phyloP scores from a whole-genome alignment of 75 land plant genomes.

The Pinus tabuliformis region DNA sequence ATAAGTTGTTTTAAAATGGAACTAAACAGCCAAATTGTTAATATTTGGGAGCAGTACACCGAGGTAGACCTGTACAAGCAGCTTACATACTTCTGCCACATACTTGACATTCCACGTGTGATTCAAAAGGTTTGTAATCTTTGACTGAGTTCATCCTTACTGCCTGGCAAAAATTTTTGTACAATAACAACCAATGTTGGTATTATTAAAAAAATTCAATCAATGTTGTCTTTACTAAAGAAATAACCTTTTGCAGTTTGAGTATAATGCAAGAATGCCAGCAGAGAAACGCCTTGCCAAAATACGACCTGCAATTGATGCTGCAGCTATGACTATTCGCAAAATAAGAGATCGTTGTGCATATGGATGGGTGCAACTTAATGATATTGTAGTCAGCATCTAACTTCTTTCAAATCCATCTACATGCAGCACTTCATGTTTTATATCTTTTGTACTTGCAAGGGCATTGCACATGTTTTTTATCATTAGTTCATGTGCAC shows the following conservation, averaged over 20 bases:
- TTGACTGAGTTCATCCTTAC: not conserved
- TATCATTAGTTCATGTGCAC: too few relatives aligned
- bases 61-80: slow-evolving; percentile 94
- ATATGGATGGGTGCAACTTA: slow-evolving; percentile 79
- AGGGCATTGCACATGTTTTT: too few relatives aligned
- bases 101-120: slow-evolving; percentile 63
- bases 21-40: not conserved
- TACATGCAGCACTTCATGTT: too few relatives aligned
- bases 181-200: not conserved
- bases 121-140: slow-evolving; percentile 76
- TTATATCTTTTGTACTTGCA: too few relatives aligned
- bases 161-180: not conserved
- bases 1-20: not conserved
- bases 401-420: not conserved
- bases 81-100: slow-evolving; percentile 79
- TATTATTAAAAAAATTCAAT: not conserved
- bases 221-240: not conserved
- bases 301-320: slow-evolving; percentile 46
- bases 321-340: slow-evolving; percentile 49
- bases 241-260: slow-evolving; percentile 48
- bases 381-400: slow-evolving; percentile 28
- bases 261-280: slow-evolving; percentile 32
- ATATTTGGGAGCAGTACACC: slow-evolving; percentile 53
- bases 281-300: slow-evolving; percentile 61
- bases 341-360: slow-evolving; percentile 73